Conservation (phyloP, 2,329 filamentous ascomycete genomes). For the Ophiostoma ulmi region DNA sequence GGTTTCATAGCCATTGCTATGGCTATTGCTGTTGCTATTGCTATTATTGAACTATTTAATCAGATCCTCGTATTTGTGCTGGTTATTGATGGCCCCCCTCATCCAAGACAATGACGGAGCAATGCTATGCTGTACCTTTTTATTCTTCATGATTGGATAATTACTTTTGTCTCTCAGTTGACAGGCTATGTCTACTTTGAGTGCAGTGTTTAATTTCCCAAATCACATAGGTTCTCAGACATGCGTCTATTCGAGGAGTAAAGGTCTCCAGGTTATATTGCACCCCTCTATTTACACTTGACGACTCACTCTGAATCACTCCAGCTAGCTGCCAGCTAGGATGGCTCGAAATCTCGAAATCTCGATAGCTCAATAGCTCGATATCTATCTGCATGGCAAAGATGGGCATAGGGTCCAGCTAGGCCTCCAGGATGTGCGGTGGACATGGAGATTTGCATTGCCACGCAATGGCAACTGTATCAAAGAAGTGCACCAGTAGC, state of each 20-base stretch:
- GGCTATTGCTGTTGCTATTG: background rate
- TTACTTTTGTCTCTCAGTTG: background rate
- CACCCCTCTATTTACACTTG: background rate
- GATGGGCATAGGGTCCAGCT: background rate
- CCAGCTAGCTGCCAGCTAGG: background rate
- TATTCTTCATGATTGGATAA: background rate
- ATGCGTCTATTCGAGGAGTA: background rate
- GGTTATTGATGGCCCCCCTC: background rate
- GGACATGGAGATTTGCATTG: background rate
- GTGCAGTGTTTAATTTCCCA: background rate
- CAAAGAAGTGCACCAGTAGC: background rate
- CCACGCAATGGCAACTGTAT: background rate
- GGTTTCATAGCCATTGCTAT: background rate
- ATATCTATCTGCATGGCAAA: background rate
- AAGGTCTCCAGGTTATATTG: too few species aligned
- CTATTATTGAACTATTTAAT: background rate
- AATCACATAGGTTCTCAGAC: background rate
- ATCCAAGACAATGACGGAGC: background rate
- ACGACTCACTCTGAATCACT: background rate
- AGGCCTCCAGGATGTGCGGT: constrained; percentile 1
- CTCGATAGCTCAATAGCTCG: background rate
- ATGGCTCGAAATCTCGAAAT: background rate
- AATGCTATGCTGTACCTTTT: constrained; percentile 7
- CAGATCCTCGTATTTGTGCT: background rate
- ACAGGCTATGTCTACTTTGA: background rate